A percentile compares a stretch with the other conserved stretches of the same genome.
phyloP scores from a whole-genome alignment of 805 yeast genomes.

The Ogataea naganishii region DNA sequence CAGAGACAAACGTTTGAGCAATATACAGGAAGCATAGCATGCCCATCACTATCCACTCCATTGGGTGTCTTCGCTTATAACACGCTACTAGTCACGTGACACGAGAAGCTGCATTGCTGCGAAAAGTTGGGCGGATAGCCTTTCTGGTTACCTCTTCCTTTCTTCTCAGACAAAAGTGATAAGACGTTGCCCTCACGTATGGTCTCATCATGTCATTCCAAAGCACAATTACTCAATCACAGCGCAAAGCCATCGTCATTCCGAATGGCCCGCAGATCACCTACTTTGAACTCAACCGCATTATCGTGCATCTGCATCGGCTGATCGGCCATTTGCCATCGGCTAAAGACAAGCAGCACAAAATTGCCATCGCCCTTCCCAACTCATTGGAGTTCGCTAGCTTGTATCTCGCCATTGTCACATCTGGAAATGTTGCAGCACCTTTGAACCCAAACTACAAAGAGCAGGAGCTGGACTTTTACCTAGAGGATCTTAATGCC shows the following conservation, averaged over 20 bases:
- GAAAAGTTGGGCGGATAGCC: too few species aligned
- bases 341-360: constrained; percentile 27
- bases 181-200: too few species aligned
- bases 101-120: too few species aligned
- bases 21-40: too few species aligned
- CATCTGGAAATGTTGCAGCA: constrained; percentile 52
- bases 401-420: constrained; percentile 48
- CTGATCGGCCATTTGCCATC: constrained; percentile 32
- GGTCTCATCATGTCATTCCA: constrained; percentile 24
- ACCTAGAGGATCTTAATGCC: constrained; percentile 51
- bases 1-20: too few species aligned
- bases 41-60: too few species aligned
- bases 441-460: constrained; percentile 62
- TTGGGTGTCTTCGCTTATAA: too few species aligned
- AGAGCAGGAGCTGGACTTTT: constrained; percentile 54
- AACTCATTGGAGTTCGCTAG: constrained; percentile 52
- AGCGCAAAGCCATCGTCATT: constrained; percentile 32
- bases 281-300: constrained; percentile 33
- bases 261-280: constrained; percentile 40
- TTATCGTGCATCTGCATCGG: constrained; percentile 41
- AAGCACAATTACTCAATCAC: constrained; percentile 26
- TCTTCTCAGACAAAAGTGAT: too few species aligned
- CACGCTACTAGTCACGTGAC: too few species aligned
- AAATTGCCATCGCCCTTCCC: constrained; percentile 53
- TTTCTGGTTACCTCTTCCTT: too few species aligned